Percentiles rank a stretch among this genome's conserved stretches.
These are phyloP conservation scores for Verbascum thapsus DNA, from an alignment of 257 asterid species.

Conservation along the genomic window DNA sequence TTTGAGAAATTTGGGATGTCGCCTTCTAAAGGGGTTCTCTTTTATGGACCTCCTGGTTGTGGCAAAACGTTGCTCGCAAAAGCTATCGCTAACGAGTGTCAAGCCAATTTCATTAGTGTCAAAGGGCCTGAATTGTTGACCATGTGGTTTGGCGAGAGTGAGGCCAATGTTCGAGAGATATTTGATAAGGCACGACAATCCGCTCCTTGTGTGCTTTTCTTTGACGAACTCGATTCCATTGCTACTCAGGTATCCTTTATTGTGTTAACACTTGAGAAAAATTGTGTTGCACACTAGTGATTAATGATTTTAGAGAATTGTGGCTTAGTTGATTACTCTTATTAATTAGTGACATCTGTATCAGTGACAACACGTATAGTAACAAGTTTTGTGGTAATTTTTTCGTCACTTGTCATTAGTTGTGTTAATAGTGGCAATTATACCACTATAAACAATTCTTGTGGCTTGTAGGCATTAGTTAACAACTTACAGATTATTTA, in stretches of 20 bases:
- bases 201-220: constrained; percentile 54
- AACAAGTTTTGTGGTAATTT: no score
- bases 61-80: constrained; percentile 56
- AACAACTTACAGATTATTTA: no score
- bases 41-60: constrained; percentile 56
- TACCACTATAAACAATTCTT: no score
- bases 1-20: constrained; percentile 55
- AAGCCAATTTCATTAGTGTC: constrained; percentile 49
- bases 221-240: constrained; percentile 53
- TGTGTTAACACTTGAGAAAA: background rate
- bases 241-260: constrained; percentile 42
- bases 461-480: no score
- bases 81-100: constrained; percentile 54
- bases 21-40: constrained; percentile 53
- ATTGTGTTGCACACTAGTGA: no score
- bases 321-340: no score
- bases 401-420: no score
- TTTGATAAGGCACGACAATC: constrained; percentile 52
- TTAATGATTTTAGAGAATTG: no score
- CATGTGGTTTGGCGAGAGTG: constrained; percentile 51
- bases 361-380: no score
- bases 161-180: constrained; percentile 52
- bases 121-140: constrained; percentile 49
- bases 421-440: no score
- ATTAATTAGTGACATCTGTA: no score